phyloP scores from a whole-genome alignment of 306 rosid species.

The Nissolia schottii region DNA sequence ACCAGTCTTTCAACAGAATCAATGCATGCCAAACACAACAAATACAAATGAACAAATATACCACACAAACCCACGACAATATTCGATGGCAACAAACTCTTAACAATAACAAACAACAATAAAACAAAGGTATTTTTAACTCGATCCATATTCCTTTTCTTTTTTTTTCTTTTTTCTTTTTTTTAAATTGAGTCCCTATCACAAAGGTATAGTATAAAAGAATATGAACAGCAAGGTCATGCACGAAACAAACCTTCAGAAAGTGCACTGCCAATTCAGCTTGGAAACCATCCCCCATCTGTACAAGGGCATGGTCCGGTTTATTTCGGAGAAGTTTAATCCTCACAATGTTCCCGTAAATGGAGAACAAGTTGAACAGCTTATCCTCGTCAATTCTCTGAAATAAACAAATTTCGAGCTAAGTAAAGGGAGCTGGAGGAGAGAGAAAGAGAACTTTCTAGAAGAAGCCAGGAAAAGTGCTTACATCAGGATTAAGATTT shows the following conservation, averaged over 20 bases:
- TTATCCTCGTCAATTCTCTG: slow-evolving; percentile 94
- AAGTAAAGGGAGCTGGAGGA: background rate
- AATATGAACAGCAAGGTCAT: background rate
- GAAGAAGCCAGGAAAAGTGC: slow-evolving; percentile 14
- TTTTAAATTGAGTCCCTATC: background rate
- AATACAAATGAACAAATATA: background rate
- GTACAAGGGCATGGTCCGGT: slow-evolving; percentile 90
- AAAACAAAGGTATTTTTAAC: background rate
- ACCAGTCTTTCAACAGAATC: background rate
- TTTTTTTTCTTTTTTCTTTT: background rate
- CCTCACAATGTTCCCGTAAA: slow-evolving; percentile 87
- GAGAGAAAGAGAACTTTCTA: background rate
- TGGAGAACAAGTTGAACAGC: slow-evolving; percentile 87
- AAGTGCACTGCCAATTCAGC: slow-evolving; percentile 93
- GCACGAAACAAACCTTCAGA: slow-evolving; percentile 60
- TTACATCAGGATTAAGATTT: slow-evolving; percentile 84
- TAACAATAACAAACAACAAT: background rate
- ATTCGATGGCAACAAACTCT: background rate
- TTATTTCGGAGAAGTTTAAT: slow-evolving; percentile 89
- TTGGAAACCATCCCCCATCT: slow-evolving; percentile 98
- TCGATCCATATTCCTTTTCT: background rate
- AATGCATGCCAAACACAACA: background rate
- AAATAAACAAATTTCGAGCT: slow-evolving; percentile 27
- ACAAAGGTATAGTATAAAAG: background rate
- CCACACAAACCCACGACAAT: background rate